phyloP scores from a whole-genome alignment of 306 rosid species.

The Begonia masoniana region DNA sequence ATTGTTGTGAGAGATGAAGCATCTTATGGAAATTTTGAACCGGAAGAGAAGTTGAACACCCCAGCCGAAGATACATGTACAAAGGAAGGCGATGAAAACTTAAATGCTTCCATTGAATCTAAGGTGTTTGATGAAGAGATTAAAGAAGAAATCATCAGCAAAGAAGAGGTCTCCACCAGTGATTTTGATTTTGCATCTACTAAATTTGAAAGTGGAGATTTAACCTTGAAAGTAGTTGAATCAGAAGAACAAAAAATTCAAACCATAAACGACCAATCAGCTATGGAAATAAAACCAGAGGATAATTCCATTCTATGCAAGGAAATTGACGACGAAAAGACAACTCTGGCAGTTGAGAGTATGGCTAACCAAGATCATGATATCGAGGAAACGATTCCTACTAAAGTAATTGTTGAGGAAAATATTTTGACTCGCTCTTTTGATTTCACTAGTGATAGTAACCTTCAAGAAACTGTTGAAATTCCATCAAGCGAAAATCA shows the following conservation, averaged over 20 bases:
- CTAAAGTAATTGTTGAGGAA: background rate
- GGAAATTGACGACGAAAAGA: conserved; percentile 4
- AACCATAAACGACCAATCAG: background rate
- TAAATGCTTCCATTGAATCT: background rate
- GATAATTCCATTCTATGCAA: background rate
- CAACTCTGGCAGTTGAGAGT: background rate
- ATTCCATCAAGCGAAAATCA: background rate
- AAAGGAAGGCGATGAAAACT: conserved; percentile 8
- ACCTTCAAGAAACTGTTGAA: background rate
- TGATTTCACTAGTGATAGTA: background rate
- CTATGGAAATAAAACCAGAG: background rate
- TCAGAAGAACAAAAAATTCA: conserved; percentile 7
- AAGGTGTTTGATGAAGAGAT: conserved; percentile 5
- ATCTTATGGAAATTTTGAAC: background rate
- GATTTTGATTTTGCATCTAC: conserved; percentile 2
- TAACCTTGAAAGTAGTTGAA: conserved; percentile 11
- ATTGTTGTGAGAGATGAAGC: background rate
- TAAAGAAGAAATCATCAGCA: conserved; percentile 5
- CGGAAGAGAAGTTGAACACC: no score
- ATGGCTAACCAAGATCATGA: background rate
- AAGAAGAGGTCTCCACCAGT: conserved; percentile 3
- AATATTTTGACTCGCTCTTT: background rate
- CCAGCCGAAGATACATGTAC: background rate
- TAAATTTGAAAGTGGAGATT: conserved; percentile 11
- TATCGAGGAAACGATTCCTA: background rate